Evolutionary conservation across 345 rosid genomes (phyloP).

Genomic region (Kernera saxatilis): DNA sequence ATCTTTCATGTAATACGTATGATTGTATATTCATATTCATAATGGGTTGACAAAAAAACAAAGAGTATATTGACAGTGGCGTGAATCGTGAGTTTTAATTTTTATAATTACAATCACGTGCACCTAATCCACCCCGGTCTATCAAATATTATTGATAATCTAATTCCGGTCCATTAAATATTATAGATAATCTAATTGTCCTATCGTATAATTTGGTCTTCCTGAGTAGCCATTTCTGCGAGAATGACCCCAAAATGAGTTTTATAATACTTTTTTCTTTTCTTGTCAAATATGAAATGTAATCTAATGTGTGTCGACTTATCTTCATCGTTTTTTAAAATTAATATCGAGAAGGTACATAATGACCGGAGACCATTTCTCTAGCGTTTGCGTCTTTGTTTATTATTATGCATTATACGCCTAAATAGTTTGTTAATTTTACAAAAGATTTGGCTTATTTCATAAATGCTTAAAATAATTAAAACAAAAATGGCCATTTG

Average conservation of each 20-base stretch:
- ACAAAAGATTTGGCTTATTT: background rate
- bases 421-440: background rate
- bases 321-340: background rate
- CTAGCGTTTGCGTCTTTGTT: background rate
- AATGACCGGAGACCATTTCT: background rate
- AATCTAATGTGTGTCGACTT: background rate
- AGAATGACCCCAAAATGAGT: conserved; percentile 6
- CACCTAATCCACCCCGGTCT: conserved; percentile 29
- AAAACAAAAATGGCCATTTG: background rate
- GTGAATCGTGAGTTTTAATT: conserved; percentile 19
- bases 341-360: background rate
- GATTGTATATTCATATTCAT: conserved; percentile 15
- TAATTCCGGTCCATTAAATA: conserved; percentile 14
- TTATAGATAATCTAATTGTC: conserved; percentile 1
- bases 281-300: background rate
- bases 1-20: background rate
- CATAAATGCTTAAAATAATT: background rate
- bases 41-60: conserved; percentile 13
- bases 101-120: conserved; percentile 26
- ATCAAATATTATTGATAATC: conserved; percentile 10
- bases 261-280: background rate
- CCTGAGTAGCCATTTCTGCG: background rate
- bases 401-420: background rate
- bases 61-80: background rate
- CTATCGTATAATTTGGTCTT: background rate